phyloP scores from a whole-genome alignment of 2,329 filamentous ascomycete species.

The Didymella exigua region DNA sequence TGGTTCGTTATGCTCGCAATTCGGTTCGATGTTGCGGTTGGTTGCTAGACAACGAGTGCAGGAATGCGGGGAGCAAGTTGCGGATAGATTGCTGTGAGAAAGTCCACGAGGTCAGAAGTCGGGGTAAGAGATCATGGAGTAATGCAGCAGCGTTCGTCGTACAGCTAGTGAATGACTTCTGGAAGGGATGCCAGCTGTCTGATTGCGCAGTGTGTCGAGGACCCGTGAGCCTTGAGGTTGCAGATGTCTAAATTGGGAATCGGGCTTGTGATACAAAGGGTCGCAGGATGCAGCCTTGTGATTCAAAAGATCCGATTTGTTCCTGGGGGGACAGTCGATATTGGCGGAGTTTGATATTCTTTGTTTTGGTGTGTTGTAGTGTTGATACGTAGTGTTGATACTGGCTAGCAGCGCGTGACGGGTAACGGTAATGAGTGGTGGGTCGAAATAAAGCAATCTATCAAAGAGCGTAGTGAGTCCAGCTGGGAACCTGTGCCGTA shows the following conservation, averaged over 20 bases:
- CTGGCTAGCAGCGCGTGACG: slow-evolving; percentile 38
- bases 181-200: slow-evolving; percentile 24
- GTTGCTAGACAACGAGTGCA: slow-evolving; percentile 35
- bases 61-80: slow-evolving; percentile 41
- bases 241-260: slow-evolving; percentile 31
- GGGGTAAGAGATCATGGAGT: slow-evolving; percentile 24
- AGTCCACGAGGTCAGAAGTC: slow-evolving; percentile 29
- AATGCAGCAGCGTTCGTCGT: slow-evolving; percentile 28
- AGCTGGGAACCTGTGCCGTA: slow-evolving; percentile 41
- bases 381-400: slow-evolving; percentile 22
- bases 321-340: slow-evolving; percentile 16
- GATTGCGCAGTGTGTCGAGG: slow-evolving; percentile 29
- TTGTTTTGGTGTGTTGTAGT: slow-evolving; percentile 22
- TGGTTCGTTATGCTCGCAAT: slow-evolving; percentile 37
- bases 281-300: slow-evolving; percentile 24
- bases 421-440: slow-evolving; percentile 24
- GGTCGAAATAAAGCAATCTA: slow-evolving; percentile 35
- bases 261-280: slow-evolving; percentile 37
- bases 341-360: slow-evolving; percentile 16
- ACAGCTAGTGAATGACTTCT: slow-evolving; percentile 28
- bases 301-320: slow-evolving; percentile 15
- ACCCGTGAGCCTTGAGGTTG: slow-evolving; percentile 36
- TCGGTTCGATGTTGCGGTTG: slow-evolving; percentile 29
- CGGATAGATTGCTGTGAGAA: slow-evolving; percentile 42
- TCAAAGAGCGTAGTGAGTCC: slow-evolving; percentile 46